These are phyloP conservation scores for Capronia epimyces DNA, from an alignment of 2,329 filamentous ascomycete genomes.

Conservation along the genomic window DNA sequence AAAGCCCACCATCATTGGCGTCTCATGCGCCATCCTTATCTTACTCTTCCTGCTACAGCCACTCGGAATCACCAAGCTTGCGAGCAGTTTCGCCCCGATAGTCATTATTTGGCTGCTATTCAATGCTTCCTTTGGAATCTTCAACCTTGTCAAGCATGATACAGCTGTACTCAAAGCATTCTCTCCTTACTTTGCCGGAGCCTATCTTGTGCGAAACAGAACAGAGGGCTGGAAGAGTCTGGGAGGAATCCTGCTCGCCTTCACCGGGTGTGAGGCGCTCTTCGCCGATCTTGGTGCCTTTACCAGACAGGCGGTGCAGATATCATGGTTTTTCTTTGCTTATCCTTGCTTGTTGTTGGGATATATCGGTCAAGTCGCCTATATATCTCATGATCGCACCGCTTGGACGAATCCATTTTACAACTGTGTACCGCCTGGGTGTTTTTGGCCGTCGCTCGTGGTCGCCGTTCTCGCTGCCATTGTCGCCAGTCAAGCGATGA, in stretches of 20 bases:
- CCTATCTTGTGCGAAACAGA: slow-evolving; percentile 47
- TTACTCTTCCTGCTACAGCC: slow-evolving; percentile 52
- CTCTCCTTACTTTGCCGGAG: slow-evolving; percentile 45
- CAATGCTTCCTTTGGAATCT: slow-evolving; percentile 51
- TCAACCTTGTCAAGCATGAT: slow-evolving; percentile 47
- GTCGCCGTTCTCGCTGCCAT: slow-evolving; percentile 65
- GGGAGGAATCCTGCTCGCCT: slow-evolving; percentile 63
- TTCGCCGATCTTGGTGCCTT: slow-evolving; percentile 77
- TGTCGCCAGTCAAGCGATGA: slow-evolving; percentile 73
- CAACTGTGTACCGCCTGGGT: slow-evolving; percentile 61
- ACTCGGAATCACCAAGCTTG: slow-evolving; percentile 49
- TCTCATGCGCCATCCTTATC: slow-evolving; percentile 50
- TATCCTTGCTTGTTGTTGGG: slow-evolving; percentile 58
- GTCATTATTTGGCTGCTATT: slow-evolving; percentile 53
- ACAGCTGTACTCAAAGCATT: slow-evolving; percentile 49
- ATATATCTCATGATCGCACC: slow-evolving; percentile 55
- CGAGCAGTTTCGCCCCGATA: slow-evolving; percentile 49
- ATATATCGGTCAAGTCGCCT: slow-evolving; percentile 70
- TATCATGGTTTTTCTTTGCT: slow-evolving; percentile 64
- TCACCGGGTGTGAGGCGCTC: slow-evolving; percentile 72
- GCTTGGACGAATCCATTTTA: slow-evolving; percentile 71
- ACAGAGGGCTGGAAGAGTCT: slow-evolving; percentile 50
- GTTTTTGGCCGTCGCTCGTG: slow-evolving; percentile 62
- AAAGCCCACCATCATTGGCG: slow-evolving; percentile 45
- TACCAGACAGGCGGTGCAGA: slow-evolving; percentile 61